These are phyloP conservation scores for Xerocomus potaroensis DNA, from an alignment of 768 basidiomycete genomes.

Conservation along the genomic window DNA sequence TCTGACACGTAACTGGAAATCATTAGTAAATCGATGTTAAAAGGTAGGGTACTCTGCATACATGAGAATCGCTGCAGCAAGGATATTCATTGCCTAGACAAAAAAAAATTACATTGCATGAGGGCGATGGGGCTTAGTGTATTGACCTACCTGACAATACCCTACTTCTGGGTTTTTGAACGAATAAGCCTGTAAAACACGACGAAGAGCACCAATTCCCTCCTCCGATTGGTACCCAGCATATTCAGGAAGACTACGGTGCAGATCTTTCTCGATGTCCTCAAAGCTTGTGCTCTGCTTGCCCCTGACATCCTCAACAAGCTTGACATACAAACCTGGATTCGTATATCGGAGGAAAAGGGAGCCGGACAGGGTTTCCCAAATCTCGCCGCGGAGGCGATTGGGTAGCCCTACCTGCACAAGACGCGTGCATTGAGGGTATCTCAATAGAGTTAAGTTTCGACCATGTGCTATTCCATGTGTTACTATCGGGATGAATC, in stretches of 20 bases:
- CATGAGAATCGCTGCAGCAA: slow-evolving; percentile 94
- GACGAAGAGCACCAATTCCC: slow-evolving; percentile 78
- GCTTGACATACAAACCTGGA: slow-evolving; percentile 73
- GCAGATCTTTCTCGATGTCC: slow-evolving; percentile 98
- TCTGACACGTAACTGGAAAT: slow-evolving; percentile 90
- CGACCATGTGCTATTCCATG: slow-evolving; percentile 73
- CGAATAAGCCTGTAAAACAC: slow-evolving; percentile 93
- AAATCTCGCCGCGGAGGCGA: slow-evolving; percentile 91
- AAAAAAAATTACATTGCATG: slow-evolving; percentile 3
- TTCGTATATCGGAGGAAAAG: slow-evolving; percentile 85
- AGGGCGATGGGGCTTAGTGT: background rate
- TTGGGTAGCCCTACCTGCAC: slow-evolving; percentile 97
- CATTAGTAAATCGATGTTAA: slow-evolving; percentile 5
- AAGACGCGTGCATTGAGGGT: slow-evolving; percentile 95
- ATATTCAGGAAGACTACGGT: slow-evolving; percentile 94
- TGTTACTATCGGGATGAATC: slow-evolving; percentile 10
- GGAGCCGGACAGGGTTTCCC: slow-evolving; percentile 96
- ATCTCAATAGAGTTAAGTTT: slow-evolving; percentile 91
- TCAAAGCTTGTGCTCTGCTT: slow-evolving; percentile 86
- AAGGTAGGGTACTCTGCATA: slow-evolving; percentile 32
- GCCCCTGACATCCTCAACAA: slow-evolving; percentile 75
- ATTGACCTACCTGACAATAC: slow-evolving; percentile 76
- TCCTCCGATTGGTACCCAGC: slow-evolving; percentile 90
- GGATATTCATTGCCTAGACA: slow-evolving; percentile 90
- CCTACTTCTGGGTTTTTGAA: slow-evolving; percentile 92